phyloP scores from a whole-genome alignment of 2,329 filamentous ascomycete species.

The Colletotrichum orbiculare region DNA sequence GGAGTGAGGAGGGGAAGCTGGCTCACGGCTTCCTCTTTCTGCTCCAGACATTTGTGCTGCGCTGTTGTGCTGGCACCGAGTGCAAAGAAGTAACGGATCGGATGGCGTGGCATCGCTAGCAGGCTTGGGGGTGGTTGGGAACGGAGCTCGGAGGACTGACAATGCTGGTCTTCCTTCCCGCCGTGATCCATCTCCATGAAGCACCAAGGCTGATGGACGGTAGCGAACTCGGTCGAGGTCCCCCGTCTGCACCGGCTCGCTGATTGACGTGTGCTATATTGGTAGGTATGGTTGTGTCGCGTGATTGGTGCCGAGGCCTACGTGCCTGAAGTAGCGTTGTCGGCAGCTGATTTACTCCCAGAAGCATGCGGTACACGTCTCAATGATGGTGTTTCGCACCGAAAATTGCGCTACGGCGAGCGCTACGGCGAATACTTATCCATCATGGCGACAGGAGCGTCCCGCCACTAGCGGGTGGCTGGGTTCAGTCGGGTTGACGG shows the following conservation, averaged over 20 bases:
- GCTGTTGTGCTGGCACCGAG: conserved; percentile 12
- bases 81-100: conserved; percentile 14
- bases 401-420: conserved; percentile 11
- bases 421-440: conserved; percentile 5
- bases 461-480: conserved; percentile 5
- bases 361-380: not conserved
- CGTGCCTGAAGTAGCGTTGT: conserved; percentile 3
- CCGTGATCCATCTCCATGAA: conserved; percentile 22
- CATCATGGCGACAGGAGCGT: conserved; percentile 4
- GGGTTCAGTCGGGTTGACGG: conserved; percentile 7
- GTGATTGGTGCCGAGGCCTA: conserved; percentile 7
- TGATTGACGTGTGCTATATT: not conserved
- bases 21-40: too few species aligned
- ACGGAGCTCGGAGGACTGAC: conserved; percentile 19
- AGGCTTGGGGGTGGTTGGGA: conserved; percentile 29
- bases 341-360: not conserved
- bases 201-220: conserved; percentile 13
- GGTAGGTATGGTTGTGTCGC: not conserved
- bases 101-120: conserved; percentile 12
- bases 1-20: not conserved
- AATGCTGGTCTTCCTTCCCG: conserved; percentile 14
- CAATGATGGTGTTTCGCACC: conserved; percentile 1
- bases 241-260: not conserved
- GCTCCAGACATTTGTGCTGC: too few species aligned
- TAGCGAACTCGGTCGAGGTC: conserved; percentile 5